Conservation (phyloP, 305 asterid genomes). For the Fraxinus latifolia region DNA sequence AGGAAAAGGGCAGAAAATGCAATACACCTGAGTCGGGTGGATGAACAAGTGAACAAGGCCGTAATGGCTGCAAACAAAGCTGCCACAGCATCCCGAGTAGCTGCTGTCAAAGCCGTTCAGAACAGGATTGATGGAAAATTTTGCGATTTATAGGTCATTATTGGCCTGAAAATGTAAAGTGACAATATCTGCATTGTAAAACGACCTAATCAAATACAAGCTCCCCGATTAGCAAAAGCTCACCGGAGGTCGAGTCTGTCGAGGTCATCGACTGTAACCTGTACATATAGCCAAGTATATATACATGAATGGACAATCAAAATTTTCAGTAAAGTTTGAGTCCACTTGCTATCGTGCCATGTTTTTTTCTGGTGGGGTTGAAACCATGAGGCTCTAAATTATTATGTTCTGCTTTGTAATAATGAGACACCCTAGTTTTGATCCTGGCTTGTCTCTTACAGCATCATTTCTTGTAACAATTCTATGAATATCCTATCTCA, state of each 20-base stretch:
- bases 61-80: slow-evolving; percentile 72
- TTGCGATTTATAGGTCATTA: slow-evolving; percentile 40
- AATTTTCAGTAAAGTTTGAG: slow-evolving; percentile 17
- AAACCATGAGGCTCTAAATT: slow-evolving; percentile 25
- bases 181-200: slow-evolving; percentile 26
- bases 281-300: slow-evolving; percentile 53
- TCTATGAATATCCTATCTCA: slow-evolving; percentile 21
- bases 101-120: slow-evolving; percentile 91
- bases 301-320: slow-evolving; percentile 38
- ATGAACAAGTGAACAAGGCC: slow-evolving; percentile 78
- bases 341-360: slow-evolving; percentile 11
- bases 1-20: slow-evolving; percentile 68
- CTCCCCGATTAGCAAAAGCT: slow-evolving; percentile 55
- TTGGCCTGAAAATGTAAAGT: slow-evolving; percentile 46
- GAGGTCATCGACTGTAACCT: slow-evolving; percentile 39
- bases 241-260: slow-evolving; percentile 45
- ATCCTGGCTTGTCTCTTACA: slow-evolving; percentile 19
- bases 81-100: slow-evolving; percentile 87
- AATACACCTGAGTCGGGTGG: slow-evolving; percentile 44
- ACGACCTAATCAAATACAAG: slow-evolving; percentile 17
- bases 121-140: slow-evolving; percentile 73
- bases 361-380: slow-evolving; percentile 22
- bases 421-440: slow-evolving; percentile 21
- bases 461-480: slow-evolving; percentile 25
- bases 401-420: slow-evolving; percentile 28